Evolutionary conservation across 2,329 filamentous ascomycete species (phyloP).

Genomic region (Curvularia hawaiiensis): DNA sequence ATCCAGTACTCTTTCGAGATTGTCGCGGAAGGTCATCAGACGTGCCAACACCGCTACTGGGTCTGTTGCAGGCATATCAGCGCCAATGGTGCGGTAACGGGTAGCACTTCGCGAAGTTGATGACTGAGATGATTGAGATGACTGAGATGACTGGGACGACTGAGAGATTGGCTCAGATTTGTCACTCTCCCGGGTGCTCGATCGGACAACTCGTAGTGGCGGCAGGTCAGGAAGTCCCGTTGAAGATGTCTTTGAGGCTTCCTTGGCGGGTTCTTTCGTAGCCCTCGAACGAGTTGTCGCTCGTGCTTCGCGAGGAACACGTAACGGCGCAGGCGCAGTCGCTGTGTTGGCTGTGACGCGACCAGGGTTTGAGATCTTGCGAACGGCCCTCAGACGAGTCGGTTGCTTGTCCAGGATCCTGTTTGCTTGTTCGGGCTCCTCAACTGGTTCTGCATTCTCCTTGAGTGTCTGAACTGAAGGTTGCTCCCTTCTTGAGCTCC

Average conservation of each 20-base stretch:
- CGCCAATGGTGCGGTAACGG: constrained; percentile 31
- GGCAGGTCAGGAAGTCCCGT: constrained; percentile 33
- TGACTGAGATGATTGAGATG: neutral
- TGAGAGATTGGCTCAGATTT: constrained; percentile 25
- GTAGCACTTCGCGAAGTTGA: constrained; percentile 26
- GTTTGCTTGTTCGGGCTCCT: constrained; percentile 33
- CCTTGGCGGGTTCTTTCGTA: constrained; percentile 30
- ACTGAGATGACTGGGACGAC: constrained; percentile 5
- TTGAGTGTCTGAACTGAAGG: constrained; percentile 39
- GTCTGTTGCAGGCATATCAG: constrained; percentile 48
- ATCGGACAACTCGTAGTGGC: constrained; percentile 30
- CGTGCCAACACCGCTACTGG: constrained; percentile 53
- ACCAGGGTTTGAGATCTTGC: constrained; percentile 44
- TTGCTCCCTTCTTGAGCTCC: constrained; percentile 31
- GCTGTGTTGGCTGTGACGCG: constrained; percentile 40
- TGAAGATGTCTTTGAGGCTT: constrained; percentile 29
- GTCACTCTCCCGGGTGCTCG: constrained; percentile 25
- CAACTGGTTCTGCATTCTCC: constrained; percentile 45
- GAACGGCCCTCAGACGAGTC: constrained; percentile 42
- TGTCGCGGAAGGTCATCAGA: constrained; percentile 53
- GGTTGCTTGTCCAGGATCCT: constrained; percentile 44
- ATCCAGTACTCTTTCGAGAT: constrained; percentile 52
- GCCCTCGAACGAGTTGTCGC: constrained; percentile 33
- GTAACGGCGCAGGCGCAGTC: constrained; percentile 34
- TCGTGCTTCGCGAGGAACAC: constrained; percentile 36